Conservation (phyloP, 164 flowering plant genomes). For the Vitis cinerea region DNA sequence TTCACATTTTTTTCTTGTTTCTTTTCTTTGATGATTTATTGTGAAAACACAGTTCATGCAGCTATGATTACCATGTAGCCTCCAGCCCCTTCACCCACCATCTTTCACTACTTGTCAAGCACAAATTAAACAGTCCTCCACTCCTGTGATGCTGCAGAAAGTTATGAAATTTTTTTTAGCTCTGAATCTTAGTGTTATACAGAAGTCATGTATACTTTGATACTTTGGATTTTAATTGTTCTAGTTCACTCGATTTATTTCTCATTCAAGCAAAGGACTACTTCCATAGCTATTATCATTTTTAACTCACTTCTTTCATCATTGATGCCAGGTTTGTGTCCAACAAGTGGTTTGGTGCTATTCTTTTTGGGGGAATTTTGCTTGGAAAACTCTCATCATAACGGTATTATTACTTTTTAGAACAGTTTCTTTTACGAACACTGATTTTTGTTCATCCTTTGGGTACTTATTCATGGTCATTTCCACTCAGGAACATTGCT, state of each 20-base stretch:
- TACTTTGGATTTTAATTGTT: neutral
- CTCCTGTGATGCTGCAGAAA: neutral
- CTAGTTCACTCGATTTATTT: neutral
- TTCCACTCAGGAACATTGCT: too few relatives aligned
- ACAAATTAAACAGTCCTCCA: neutral
- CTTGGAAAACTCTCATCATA: conserved; percentile 60
- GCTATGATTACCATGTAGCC: neutral
- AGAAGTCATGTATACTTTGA: too few relatives aligned
- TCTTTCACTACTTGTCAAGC: neutral
- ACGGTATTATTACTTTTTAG: conserved; percentile 6
- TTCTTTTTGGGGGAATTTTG: conserved; percentile 68
- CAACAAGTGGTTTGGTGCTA: conserved; percentile 95
- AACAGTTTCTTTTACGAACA: too few relatives aligned
- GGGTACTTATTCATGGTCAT: too few relatives aligned
- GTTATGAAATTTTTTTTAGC: neutral
- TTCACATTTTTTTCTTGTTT: neutral
- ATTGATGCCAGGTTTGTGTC: conserved; percentile 69
- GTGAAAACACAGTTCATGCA: neutral
- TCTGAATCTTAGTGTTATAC: too few relatives aligned
- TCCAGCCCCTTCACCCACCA: neutral
- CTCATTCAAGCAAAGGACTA: neutral
- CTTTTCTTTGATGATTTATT: neutral
- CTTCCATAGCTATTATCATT: too few relatives aligned
- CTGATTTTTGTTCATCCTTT: too few relatives aligned
- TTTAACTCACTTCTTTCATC: neutral